Conservation (phyloP, 1,139 yeast species). For the Zhuliangozyma blackwelliae region DNA sequence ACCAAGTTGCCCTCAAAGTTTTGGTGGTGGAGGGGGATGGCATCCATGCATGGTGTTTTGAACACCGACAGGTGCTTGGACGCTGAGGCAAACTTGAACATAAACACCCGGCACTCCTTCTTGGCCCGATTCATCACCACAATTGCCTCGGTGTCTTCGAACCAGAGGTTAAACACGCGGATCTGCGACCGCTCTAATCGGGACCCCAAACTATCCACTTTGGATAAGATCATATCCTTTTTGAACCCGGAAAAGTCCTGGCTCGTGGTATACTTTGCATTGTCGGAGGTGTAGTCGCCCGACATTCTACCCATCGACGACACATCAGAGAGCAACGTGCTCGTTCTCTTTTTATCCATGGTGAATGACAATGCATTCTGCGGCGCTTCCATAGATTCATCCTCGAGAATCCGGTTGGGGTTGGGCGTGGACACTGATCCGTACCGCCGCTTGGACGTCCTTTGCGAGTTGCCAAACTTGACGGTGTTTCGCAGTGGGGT, state of each 20-base stretch:
- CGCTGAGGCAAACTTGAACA: slow-evolving; percentile 39
- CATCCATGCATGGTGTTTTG: slow-evolving; percentile 37
- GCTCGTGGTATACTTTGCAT: slow-evolving; percentile 17
- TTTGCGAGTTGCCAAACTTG: slow-evolving; percentile 2
- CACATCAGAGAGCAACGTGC: slow-evolving; percentile 52
- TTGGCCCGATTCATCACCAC: slow-evolving; percentile 35
- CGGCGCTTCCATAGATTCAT: slow-evolving; percentile 23
- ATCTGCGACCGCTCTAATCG: slow-evolving; percentile 23
- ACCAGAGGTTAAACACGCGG: slow-evolving; percentile 40
- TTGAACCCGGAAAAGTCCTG: slow-evolving; percentile 31
- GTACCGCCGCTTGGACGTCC: slow-evolving; percentile 15
- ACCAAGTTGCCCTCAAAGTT: slow-evolving; percentile 41
- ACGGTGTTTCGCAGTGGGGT: slow-evolving; percentile 28
- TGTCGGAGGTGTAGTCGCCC: slow-evolving; percentile 31
- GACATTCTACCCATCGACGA: slow-evolving; percentile 64
- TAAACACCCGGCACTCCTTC: slow-evolving; percentile 43
- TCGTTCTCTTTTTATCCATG: slow-evolving; percentile 50
- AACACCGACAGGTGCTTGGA: slow-evolving; percentile 33
- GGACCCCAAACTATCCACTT: slow-evolving; percentile 33
- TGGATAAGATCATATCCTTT: slow-evolving; percentile 67
- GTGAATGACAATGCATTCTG: slow-evolving; percentile 26
- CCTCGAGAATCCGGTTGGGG: slow-evolving; percentile 40
- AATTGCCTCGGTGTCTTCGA: slow-evolving; percentile 57
- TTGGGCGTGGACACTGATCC: slow-evolving; percentile 34
- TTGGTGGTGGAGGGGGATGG: slow-evolving; percentile 31